Percentiles rank a stretch among this genome's conserved stretches.
Conservation (phyloP, 306 rosid species). For the Benincasa hispida region DNA sequence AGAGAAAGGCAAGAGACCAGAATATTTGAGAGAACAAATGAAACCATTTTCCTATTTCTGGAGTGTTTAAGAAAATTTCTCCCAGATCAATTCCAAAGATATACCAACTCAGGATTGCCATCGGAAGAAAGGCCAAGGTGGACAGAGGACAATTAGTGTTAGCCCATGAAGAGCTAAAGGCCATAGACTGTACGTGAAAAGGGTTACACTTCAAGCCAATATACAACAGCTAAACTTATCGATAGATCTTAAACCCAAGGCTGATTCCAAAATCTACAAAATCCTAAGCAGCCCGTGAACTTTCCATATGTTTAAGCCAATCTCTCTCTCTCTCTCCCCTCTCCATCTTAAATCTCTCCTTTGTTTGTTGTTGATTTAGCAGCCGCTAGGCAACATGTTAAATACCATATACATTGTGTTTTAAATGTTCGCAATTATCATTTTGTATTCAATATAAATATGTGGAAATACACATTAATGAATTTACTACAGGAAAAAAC, state of each 20-base stretch:
- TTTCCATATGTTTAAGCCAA: not conserved
- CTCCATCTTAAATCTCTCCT: not conserved
- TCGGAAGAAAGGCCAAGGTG: not conserved
- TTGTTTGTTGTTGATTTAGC: not conserved
- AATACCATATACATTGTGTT: not conserved
- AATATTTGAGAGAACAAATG: not conserved
- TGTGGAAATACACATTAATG: not conserved
- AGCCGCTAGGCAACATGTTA: not conserved
- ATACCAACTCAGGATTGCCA: not conserved
- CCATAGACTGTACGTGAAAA: not conserved
- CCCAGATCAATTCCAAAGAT: not conserved
- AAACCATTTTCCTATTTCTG: not conserved
- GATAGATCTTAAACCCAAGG: not conserved
- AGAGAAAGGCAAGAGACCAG: not conserved
- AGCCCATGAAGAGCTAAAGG: not conserved
- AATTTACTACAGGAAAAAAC: not conserved
- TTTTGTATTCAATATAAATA: not conserved
- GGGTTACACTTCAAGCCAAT: not conserved
- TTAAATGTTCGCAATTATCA: not conserved
- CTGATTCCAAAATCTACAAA: not conserved
- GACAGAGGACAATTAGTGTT: not conserved
- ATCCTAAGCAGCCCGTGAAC: not conserved
- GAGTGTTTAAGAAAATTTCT: not conserved
- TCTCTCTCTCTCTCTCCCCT: not conserved
- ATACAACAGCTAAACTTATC: not conserved